Evolutionary conservation across 148 eudicot genomes (phyloP).

Genomic region (Diospyros kaki): DNA sequence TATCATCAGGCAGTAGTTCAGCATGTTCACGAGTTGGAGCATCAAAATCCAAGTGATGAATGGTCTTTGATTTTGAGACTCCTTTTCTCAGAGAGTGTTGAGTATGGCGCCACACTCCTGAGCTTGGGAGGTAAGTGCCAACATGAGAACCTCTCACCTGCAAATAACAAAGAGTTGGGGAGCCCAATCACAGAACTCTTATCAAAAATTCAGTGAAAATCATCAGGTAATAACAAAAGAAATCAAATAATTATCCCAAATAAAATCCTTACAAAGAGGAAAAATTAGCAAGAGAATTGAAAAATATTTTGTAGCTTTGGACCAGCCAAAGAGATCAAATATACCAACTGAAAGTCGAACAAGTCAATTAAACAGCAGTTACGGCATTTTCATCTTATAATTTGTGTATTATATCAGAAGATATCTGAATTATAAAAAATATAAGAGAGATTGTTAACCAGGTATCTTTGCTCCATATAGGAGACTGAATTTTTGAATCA

Average conservation of each 20-base stretch:
- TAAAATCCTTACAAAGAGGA: not conserved
- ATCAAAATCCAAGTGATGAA: conserved; percentile 95
- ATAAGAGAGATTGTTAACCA: not conserved
- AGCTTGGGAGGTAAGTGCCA: conserved; percentile 86
- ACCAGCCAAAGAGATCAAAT: not conserved
- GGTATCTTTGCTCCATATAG: too few species aligned
- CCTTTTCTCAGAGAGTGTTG: conserved; percentile 68
- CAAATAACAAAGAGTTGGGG: conserved; percentile 12
- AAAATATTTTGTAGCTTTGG: too few species aligned
- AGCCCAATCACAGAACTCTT: not conserved
- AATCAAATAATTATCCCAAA: not conserved
- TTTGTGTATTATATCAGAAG: not conserved
- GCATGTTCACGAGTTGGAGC: conserved; percentile 97
- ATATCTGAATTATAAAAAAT: not conserved
- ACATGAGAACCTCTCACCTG: conserved; percentile 96
- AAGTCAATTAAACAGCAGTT: too few species aligned
- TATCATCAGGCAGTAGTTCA: conserved; percentile 78
- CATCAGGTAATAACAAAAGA: not conserved
- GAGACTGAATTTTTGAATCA: too few species aligned
- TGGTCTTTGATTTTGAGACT: conserved; percentile 41
- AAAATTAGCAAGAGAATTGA: not conserved
- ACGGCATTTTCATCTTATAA: not conserved
- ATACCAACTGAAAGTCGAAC: too few species aligned
- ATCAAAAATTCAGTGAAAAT: too few species aligned
- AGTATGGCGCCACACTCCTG: conserved; percentile 97